Conservation (phyloP, 2,329 filamentous ascomycete species). For the Fusarium sp. region DNA sequence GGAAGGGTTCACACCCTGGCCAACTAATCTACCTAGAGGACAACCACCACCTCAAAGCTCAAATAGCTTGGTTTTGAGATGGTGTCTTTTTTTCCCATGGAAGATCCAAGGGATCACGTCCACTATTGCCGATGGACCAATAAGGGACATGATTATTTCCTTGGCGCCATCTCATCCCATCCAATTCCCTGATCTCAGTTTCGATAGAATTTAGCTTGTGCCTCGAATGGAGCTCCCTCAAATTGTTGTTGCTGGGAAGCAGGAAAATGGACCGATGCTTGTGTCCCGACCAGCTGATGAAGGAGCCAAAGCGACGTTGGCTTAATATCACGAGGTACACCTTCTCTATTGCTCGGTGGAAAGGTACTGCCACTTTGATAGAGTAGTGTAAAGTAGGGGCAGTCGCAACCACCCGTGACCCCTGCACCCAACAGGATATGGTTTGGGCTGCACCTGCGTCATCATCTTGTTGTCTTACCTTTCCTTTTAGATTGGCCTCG, state of each 20-base stretch:
- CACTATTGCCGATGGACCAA: conserved; percentile 32
- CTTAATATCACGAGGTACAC: conserved; percentile 1
- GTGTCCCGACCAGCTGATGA: conserved; percentile 7
- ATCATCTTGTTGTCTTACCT: conserved; percentile 29
- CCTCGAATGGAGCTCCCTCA: conserved; percentile 15
- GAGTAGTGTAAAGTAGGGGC: neutral
- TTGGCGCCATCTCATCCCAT: conserved; percentile 27
- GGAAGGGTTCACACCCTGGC: conserved; percentile 21
- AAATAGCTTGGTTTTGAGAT: conserved; percentile 22
- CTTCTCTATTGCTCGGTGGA: neutral
- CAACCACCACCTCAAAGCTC: conserved; percentile 5
- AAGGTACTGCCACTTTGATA: conserved; percentile 9
- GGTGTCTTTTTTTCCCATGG: conserved; percentile 26
- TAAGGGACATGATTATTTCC: conserved; percentile 20
- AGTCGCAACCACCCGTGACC: conserved; percentile 7
- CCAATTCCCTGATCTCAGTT: conserved; percentile 36
- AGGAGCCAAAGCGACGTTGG: conserved; percentile 2
- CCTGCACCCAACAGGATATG: conserved; percentile 15
- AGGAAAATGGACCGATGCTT: conserved; percentile 11
- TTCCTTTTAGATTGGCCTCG: conserved; percentile 14
- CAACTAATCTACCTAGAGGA: neutral
- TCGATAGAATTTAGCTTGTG: conserved; percentile 25
- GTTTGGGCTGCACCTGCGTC: conserved; percentile 41
- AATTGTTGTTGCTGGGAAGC: conserved; percentile 10
- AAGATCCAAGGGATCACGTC: conserved; percentile 27